Conservation (phyloP, 1,284 basidiomycete species). For the Leccinum subrobustum region DNA sequence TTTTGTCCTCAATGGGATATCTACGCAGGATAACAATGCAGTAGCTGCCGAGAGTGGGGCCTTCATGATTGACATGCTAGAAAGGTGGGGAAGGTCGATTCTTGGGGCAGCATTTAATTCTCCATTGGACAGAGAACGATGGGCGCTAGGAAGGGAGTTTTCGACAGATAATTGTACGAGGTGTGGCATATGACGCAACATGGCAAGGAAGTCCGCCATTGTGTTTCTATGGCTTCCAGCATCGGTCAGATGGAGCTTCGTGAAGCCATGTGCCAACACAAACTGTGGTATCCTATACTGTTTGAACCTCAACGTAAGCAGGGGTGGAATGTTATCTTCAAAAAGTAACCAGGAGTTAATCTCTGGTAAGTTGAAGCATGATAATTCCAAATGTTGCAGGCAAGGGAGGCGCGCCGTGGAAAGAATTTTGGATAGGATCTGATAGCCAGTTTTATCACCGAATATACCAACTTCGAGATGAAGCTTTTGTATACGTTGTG, state of each 20-base stretch:
- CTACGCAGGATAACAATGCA: background rate
- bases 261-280: too few relatives aligned
- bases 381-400: background rate
- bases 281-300: too few relatives aligned
- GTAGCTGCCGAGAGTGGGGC: background rate
- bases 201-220: background rate
- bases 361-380: background rate
- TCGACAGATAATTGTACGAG: background rate
- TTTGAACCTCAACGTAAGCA: background rate
- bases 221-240: background rate
- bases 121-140: rapidly evolving
- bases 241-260: background rate
- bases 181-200: background rate
- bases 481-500: background rate
- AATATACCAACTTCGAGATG: background rate
- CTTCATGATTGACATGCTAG: background rate
- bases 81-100: background rate
- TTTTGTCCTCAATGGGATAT: background rate
- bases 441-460: background rate
- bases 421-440: background rate
- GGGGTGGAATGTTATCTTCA: background rate
- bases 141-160: background rate
- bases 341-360: background rate
- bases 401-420: background rate
- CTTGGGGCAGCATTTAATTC: background rate